Evolutionary conservation across 768 basidiomycete species (phyloP).

Genomic region (Tricholoma flavovirens): DNA sequence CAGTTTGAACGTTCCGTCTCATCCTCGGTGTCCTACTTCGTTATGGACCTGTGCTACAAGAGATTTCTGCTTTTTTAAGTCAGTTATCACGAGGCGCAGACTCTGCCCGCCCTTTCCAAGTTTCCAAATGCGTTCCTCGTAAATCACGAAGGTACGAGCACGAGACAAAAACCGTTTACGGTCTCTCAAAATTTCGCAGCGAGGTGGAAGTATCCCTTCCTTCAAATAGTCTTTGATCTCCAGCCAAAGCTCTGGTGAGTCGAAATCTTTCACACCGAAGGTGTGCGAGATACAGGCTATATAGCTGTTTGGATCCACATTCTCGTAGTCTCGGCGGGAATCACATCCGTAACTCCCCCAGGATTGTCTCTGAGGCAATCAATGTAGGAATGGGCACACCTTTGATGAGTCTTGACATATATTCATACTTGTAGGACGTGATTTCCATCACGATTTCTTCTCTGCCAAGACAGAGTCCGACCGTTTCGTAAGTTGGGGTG

Average conservation of each 20-base stretch:
- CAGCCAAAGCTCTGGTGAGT: constrained; percentile 5
- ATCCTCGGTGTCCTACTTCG: too few species aligned
- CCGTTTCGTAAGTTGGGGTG: too few species aligned
- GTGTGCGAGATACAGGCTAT: not conserved
- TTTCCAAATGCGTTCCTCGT: constrained; percentile 16
- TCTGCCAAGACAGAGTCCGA: not conserved
- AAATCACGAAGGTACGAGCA: constrained; percentile 12
- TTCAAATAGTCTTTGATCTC: constrained; percentile 8
- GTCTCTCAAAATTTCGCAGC: not conserved
- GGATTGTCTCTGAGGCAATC: not conserved
- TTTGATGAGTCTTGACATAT: constrained; percentile 13
- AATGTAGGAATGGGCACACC: not conserved
- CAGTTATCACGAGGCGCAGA: constrained; percentile 21
- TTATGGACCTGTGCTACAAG: too few species aligned
- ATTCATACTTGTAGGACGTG: constrained; percentile 8
- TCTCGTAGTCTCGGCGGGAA: not conserved
- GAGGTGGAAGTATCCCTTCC: not conserved
- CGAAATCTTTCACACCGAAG: constrained; percentile 7
- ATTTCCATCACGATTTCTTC: constrained; percentile 22
- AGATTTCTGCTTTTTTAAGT: constrained; percentile 9
- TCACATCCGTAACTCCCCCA: not conserved
- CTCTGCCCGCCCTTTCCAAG: constrained; percentile 6
- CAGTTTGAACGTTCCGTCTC: too few species aligned
- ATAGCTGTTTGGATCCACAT: not conserved
- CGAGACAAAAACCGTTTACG: not conserved